Evolutionary conservation across 352 stramenopile genomes (phyloP), one percentile per base, ranked within the genome.

Genomic region (Phytophthora fragariaefolia): DNA sequence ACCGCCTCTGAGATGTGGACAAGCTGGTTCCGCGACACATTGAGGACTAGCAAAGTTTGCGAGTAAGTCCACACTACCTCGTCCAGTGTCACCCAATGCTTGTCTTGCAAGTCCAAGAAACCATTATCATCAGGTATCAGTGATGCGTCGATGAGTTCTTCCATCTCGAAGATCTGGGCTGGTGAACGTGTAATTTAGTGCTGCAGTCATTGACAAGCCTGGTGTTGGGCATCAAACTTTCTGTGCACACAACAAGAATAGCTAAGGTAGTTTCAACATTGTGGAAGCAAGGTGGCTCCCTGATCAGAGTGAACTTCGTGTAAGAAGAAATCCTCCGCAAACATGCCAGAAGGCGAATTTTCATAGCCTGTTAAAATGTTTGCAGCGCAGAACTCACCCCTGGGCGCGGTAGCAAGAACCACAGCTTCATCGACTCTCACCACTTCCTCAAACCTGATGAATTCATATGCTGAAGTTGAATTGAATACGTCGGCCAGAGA

Each of bases 11-110:
- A 69, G 2, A 94, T 49, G 36, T 87, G 69, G 47, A 92, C 82
- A 36, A 94, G 71, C 51, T 94, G 83, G 57, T 94, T 94, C 7
- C 76, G 65, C 3, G 85, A 82, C 6, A 86, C 83, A 60, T 91
- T 86, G 63, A 94, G 80, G 38, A 90, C 71, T 32, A 94, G 73
- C 28, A 94, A 60, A n/a, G 76, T 80, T 30, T 90, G 69, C 26
- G 68, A 74, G 48, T 84, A 82, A 20, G 66, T 85, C 85, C 85
- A 94, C 23, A 94, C 82, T n/a, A 92, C 65, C 34, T 94, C 83
- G 42, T 92, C 85, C 18, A 94, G 63, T 27, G 79, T 91, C 51
- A 92, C 83, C 85, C 85, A 94, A 69, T 90, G 77, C 58, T 89
- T 91, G 66, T 92, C 79, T 58, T 85, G 74, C 32, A 94, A 73